Conservation (phyloP, 1,284 basidiomycete genomes). For the Coniferiporia sulphurascens region DNA sequence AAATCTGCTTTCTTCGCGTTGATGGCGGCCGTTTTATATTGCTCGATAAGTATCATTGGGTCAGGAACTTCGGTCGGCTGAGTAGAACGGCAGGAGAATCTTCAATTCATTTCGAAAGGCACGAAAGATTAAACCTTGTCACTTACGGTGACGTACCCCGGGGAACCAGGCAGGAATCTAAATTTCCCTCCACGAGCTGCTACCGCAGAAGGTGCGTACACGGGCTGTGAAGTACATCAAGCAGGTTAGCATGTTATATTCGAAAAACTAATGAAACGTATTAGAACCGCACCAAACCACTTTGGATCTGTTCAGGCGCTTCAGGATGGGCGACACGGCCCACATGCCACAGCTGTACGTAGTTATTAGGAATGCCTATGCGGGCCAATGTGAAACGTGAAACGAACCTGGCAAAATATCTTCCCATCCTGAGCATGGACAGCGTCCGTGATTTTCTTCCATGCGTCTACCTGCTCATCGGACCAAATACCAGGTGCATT, state of each 20-base stretch:
- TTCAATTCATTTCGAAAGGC: neutral
- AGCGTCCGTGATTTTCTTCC: slow-evolving; percentile 35
- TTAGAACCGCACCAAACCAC: slow-evolving; percentile 15
- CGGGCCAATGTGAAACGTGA: neutral
- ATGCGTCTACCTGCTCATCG: slow-evolving; percentile 30
- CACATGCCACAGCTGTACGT: slow-evolving; percentile 19
- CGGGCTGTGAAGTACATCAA: too few species aligned
- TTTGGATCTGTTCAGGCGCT: slow-evolving; percentile 25
- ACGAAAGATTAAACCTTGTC: neutral
- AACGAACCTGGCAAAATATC: slow-evolving; percentile 40
- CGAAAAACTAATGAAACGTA: neutral
- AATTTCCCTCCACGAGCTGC: slow-evolving; percentile 36
- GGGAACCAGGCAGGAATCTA: slow-evolving; percentile 31
- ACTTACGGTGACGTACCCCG: slow-evolving; percentile 36
- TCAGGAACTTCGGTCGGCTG: slow-evolving; percentile 42
- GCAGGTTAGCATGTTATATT: too few species aligned
- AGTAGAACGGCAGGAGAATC: neutral
- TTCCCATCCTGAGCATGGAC: slow-evolving; percentile 39
- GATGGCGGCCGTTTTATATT: slow-evolving; percentile 47
- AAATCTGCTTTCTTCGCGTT: slow-evolving; percentile 59
- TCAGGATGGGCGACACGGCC: slow-evolving; percentile 32
- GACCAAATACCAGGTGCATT: slow-evolving; percentile 34
- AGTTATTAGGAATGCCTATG: neutral
- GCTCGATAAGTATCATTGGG: slow-evolving; percentile 35
- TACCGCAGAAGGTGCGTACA: slow-evolving; percentile 37